Base-by-base conservation (phyloP, 768 basidiomycete species). In the Guyanaporus albipodus region DNA sequence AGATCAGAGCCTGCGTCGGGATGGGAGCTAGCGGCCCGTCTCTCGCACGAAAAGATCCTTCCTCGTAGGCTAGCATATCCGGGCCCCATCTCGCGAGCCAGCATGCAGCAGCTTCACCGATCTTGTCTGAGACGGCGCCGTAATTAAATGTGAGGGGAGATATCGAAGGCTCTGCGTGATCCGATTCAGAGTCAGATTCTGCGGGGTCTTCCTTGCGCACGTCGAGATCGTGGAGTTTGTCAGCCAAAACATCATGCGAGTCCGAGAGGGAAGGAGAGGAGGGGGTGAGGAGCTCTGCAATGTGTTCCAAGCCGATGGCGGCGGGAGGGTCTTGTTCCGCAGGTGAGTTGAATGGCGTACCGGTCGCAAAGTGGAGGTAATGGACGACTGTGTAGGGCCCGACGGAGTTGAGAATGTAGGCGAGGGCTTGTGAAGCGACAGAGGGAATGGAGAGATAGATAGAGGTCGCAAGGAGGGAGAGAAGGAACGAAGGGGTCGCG, bases 1-100 rank as follows among this genome's bases (percentile, higher is more conserved):
- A 46, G 29, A 29, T 19, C 6, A 40, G 15, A 38, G 49, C 33
- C 15, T 60, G 61, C 19, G 50, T 41, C 18, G 54, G 54, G 6
- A 46, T 19, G 8, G 66, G 53, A 0, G 66, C 34, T 8, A 47
- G 29, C 8, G 61, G 48, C 17, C 50, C 2, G n/a, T 58, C 56
- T 40, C 48, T 50, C 44, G 35, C 44, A 15, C 36, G 48, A 31
- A 50, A 34, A 9, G 53, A 52, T 33, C 65, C 67, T 54, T 82
- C 76, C 58, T 91, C 88, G 26, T 77, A 73, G 8, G 60, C 58
- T n/a, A 95, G 73, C 52, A 95, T 74, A 60, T 96, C 92, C 11
- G 68, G 62, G 0, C 83, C 89, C 93, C 93, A 97, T 35, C 89
- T 74, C 1, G 83, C 76, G 15, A 96, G 72, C 91, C 92, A 97